Evolutionary conservation across 768 basidiomycete species (phyloP).

Genomic region (Cubamyces sp.): DNA sequence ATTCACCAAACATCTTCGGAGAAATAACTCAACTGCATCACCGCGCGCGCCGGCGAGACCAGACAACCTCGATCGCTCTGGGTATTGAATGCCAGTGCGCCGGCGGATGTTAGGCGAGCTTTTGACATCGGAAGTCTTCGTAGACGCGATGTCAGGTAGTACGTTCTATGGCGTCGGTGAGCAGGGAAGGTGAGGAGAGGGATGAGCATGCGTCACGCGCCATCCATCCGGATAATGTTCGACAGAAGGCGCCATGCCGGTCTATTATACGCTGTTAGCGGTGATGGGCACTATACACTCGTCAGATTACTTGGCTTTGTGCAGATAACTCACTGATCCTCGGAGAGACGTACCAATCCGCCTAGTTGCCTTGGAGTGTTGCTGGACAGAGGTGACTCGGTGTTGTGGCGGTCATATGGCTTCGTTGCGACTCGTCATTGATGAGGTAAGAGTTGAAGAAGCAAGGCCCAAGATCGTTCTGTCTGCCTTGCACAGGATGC

Average conservation of each 20-base stretch:
- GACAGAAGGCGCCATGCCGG: background rate
- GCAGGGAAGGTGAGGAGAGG: background rate
- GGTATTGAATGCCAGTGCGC: background rate
- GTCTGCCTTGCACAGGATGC: background rate
- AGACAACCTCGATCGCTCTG: background rate
- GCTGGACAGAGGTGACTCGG: too few species aligned
- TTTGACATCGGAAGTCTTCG: background rate
- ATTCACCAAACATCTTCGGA: conserved; percentile 12
- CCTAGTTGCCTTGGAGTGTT: too few species aligned
- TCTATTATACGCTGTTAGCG: background rate
- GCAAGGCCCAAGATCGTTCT: too few species aligned
- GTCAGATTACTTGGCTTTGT: too few species aligned
- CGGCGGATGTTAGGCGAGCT: background rate
- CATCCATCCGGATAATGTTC: conserved; percentile 8
- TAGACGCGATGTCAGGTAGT: background rate
- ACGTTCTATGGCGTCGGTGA: background rate
- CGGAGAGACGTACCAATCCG: background rate
- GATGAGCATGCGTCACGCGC: conserved; percentile 5
- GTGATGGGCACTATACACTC: too few species aligned
- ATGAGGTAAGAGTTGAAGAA: too few species aligned
- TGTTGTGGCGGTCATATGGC: too few species aligned
- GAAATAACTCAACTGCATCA: conserved; percentile 1
- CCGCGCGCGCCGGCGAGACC: background rate
- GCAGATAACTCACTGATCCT: too few species aligned
- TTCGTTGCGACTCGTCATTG: too few species aligned